Base-by-base conservation (phyloP, 768 basidiomycete species). In the Xerocomellus amylosporus region DNA sequence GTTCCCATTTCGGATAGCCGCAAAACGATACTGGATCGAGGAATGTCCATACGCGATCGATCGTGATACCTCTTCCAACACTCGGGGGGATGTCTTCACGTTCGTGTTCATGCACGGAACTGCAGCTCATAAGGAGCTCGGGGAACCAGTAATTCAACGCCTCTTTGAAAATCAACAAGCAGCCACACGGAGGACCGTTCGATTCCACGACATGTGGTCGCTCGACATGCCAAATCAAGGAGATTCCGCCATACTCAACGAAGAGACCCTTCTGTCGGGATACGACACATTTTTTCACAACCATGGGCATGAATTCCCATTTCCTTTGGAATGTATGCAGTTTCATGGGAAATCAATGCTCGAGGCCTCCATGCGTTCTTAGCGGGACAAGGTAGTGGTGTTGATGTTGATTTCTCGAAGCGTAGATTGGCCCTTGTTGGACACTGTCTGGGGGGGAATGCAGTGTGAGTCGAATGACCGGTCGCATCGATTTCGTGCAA, bases 191-290 rank as follows among this genome's bases (percentile, higher is more conserved):
- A 19, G 13, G 2, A 13, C 19, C 10, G 22, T 49, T 36, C 37
- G 3, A 8, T 47, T 61, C 24, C 51, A 38, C 12, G 57, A 58
- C 22, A 48, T 51, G 34, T 61, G 57, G 54, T 19, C 46, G 8
- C 13, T 58, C 8, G 56, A 51, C 14, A 31, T 53, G 31, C 50
- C 51, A 1, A 55, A 55, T 43, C 60, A 59, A 0, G 53, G 57
- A 3, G 51, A 60, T 15, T 28, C 59, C 1, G 59, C 59, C 4
- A 31, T 58, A 10, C 26, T 53, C 48, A 60, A 55, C 31, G 51
- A 58, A 28, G 47, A 47, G 2, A 22, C 36, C 17, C 49, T 58
- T 6, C 9, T 15, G 0, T 49, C 26, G 22, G 53, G 49, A 42
- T 51, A 45, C 19, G 9, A 37, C 0, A 40, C 13, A 4, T 54